Base-by-base conservation (phyloP, 2,329 filamentous ascomycete genomes). In the Neodidymelliopsis sp. region DNA sequence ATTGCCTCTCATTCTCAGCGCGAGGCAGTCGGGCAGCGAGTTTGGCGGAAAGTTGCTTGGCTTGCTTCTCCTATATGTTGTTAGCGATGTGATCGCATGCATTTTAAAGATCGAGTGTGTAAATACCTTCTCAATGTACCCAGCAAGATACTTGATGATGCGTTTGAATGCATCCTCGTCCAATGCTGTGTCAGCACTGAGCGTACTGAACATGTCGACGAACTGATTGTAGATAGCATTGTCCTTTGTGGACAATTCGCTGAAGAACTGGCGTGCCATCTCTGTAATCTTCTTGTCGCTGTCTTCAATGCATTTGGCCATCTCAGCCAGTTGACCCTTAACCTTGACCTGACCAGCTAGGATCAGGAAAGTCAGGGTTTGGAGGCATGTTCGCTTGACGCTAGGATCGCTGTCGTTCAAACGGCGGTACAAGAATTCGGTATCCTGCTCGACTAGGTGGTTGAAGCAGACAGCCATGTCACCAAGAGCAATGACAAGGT, bases 391-490 rank as follows among this genome's bases (percentile, higher is more conserved):
- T 9, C 94, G 86, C 80, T 97, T 99, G 54, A 99, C 94, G 2
- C 89, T 93, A 16, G 85, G 84, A 62, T 97, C 92, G 12, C 84
- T 79, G 67, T 99, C 95, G 12, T 94, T 95, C 6, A 99, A 82
- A 13, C 95, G 86, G 15, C 94, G 87, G 75, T 99, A 99, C 30
- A 99, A 75, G 78, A 97, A 99, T 71, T 99, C 94, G 0, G 94
- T 99, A 74, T 99, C 97, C 75, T 99, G 95, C 68, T 99, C 95
- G 62, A 99, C 97, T 38, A 99, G 84, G 68, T 99, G 94, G 69
- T 99, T 99, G 82, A 99, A 99, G 81, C 92, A 97, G 16, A 99
- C 94, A 0, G 95, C 95, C 94, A 99, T 99, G 70, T 99, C 94
- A 28, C 94, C 94, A 0, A 99, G 84, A 0, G 94, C 93, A 62